Evolutionary conservation across 331 rosid species (phyloP).

Genomic region (Pyrus hybrid): DNA sequence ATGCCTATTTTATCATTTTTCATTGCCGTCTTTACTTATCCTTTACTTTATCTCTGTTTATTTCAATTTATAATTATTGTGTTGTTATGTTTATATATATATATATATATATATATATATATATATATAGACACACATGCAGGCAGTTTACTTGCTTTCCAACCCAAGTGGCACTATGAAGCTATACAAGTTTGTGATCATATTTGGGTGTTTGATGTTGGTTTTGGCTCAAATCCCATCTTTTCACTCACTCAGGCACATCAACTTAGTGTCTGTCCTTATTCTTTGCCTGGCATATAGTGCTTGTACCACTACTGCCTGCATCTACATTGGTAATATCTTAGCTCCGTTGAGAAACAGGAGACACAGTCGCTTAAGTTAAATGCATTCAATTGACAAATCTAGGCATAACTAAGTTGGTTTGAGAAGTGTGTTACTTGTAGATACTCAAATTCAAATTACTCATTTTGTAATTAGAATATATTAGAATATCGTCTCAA

Average conservation of each 20-base stretch:
- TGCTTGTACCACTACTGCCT: conserved; percentile 56
- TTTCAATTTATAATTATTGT: no score
- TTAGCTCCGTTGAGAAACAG: not conserved
- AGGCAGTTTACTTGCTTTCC: conserved; percentile 60
- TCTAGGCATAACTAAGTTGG: no score
- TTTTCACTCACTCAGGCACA: conserved; percentile 74
- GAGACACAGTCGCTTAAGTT: no score
- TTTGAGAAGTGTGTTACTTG: no score
- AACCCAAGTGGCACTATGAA: conserved; percentile 49
- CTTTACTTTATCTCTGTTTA: no score
- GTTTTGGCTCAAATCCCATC: conserved; percentile 76
- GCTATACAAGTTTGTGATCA: conserved; percentile 57
- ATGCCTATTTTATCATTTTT: no score
- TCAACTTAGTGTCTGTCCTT: conserved; percentile 44
- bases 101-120: no score
- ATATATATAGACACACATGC: not conserved
- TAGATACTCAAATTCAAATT: no score
- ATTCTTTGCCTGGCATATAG: conserved; percentile 58
- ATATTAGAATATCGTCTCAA: no score
- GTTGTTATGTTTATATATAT: no score
- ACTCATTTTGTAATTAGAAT: not conserved
- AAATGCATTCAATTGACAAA: no score
- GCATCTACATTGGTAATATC: conserved; percentile 51
- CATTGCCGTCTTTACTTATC: no score
- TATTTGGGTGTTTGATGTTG: conserved; percentile 76